Evolutionary conservation across 2,329 filamentous ascomycete species (phyloP), one percentile per base, ranked within the genome.

Genomic region (Rhytidhysteron rufulum): DNA sequence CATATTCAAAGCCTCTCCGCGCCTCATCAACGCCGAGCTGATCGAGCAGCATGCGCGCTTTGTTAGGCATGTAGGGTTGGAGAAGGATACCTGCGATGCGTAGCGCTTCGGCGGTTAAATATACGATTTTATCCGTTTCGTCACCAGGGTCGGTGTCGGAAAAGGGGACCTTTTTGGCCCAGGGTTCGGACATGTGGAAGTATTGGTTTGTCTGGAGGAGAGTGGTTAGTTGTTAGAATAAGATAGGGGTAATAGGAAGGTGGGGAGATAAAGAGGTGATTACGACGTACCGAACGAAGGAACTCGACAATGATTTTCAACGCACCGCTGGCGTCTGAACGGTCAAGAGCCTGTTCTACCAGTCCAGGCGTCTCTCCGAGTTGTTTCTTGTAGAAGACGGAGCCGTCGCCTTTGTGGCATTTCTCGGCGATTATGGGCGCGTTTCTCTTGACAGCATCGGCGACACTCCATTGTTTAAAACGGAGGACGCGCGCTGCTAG

Each of bases 21-120:
- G 77, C 72, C 7, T 70, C 60, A 3, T 71, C 67, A 4, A 98
- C 89, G 1, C 86, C 84, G 7, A 98, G 70, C 55, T 84, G 77
- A 60, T 95, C 85, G 1, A 98, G 76, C 22, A 96, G 66, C 49
- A 79, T 70, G 9, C 68, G 66, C 34, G 88, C 78, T 64, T 94
- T 95, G 30, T 70, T 73, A 0, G 93, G 93, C 77, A 98, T 95
- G 57, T 90, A 87, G 1, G 93, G 89, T 63, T 95, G 90, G 32
- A 98, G 70, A 34, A 97, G 71, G 51, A 98, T 95, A 11, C 83
- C 88, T 1, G 75, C 72, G 18, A 96, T 79, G 27, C 93, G 84
- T 34, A 96, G 62, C 4, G 85, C 78, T 66, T 98, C 93, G 7
- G 83, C 78, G 31, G 75, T 73, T 31, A 85, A 74, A 62, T 80